These are phyloP conservation scores for Trametes gibbosa DNA, from an alignment of 768 basidiomycete species.

Conservation along the genomic window DNA sequence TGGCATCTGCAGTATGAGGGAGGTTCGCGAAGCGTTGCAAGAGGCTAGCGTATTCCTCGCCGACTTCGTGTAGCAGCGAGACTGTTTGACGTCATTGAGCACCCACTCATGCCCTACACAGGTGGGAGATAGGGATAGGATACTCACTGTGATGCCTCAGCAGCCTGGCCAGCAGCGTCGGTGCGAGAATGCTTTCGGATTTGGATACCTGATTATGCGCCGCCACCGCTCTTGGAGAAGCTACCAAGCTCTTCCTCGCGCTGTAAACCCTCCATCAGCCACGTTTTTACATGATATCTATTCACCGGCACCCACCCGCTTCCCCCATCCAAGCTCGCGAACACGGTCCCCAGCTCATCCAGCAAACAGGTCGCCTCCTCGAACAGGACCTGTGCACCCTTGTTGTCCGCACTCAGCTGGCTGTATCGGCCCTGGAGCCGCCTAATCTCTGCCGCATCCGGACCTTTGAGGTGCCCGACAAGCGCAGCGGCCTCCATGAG, in stretches of 20 bases:
- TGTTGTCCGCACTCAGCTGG: conserved; percentile 36
- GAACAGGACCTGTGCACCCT: conserved; percentile 53
- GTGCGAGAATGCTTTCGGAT: conserved; percentile 51
- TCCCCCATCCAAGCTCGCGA: conserved; percentile 50
- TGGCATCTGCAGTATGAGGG: conserved; percentile 54
- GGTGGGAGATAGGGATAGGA: neutral
- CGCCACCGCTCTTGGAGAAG: conserved; percentile 16
- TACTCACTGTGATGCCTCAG: conserved; percentile 67
- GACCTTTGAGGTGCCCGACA: conserved; percentile 45
- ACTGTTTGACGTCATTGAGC: conserved; percentile 36
- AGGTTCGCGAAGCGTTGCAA: conserved; percentile 57
- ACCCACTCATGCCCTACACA: too few relatives aligned
- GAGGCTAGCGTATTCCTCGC: conserved; percentile 49
- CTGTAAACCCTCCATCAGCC: neutral
- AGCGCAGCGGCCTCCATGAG: conserved; percentile 50
- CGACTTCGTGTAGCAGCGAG: conserved; percentile 60
- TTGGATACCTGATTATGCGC: conserved; percentile 19
- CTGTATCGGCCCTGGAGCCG: conserved; percentile 57
- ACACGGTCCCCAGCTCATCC: conserved; percentile 56
- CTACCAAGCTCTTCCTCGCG: conserved; percentile 18
- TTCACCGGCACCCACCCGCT: conserved; percentile 40
- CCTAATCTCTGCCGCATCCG: conserved; percentile 57
- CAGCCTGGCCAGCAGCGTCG: conserved; percentile 57
- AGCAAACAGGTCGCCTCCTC: conserved; percentile 55
- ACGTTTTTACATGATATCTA: too few relatives aligned